A percentile compares a stretch with the other conserved stretches of the same genome.
Conservation (phyloP, 805 yeast species). For the Candida sakaeoensis region DNA sequence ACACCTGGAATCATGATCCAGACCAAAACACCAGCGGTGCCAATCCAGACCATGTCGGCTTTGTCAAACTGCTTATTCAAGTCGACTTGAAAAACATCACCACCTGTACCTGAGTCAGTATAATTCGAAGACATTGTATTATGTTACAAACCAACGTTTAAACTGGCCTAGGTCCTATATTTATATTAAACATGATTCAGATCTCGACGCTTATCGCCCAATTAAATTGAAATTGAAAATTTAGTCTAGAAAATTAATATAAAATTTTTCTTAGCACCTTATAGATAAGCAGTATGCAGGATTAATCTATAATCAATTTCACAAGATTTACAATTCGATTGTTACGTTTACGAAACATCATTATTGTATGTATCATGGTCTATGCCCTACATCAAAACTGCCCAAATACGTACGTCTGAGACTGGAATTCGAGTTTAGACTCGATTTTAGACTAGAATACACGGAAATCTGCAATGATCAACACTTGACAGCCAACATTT, state of each 20-base stretch:
- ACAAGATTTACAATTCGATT: background rate
- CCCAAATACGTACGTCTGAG: background rate
- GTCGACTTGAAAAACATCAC: constrained; percentile 70
- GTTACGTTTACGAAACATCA: background rate
- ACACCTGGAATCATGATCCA: constrained; percentile 98
- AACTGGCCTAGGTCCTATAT: background rate
- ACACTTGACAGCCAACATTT: too few relatives aligned
- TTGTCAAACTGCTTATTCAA: constrained; percentile 65
- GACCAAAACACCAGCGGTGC: constrained; percentile 72
- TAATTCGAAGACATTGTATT: constrained; percentile 29
- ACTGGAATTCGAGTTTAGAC: too few relatives aligned
- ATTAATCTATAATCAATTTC: background rate
- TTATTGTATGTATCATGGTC: background rate
- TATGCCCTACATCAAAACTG: too few relatives aligned
- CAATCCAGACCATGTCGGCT: constrained; percentile 86
- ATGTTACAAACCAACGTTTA: background rate
- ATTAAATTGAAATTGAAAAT: constrained; percentile 1
- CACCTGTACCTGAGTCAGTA: constrained; percentile 71
- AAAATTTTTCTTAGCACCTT: background rate
- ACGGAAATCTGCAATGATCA: too few relatives aligned
- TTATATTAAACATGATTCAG: background rate
- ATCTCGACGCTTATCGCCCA: constrained; percentile 5
- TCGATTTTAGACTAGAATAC: background rate
- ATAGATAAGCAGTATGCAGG: constrained; percentile 13
- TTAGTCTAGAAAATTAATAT: too few relatives aligned